Evolutionary conservation across 139 green algal species (phyloP), one percentile per base, ranked within the genome.

Genomic region (Eudorina sp.): DNA sequence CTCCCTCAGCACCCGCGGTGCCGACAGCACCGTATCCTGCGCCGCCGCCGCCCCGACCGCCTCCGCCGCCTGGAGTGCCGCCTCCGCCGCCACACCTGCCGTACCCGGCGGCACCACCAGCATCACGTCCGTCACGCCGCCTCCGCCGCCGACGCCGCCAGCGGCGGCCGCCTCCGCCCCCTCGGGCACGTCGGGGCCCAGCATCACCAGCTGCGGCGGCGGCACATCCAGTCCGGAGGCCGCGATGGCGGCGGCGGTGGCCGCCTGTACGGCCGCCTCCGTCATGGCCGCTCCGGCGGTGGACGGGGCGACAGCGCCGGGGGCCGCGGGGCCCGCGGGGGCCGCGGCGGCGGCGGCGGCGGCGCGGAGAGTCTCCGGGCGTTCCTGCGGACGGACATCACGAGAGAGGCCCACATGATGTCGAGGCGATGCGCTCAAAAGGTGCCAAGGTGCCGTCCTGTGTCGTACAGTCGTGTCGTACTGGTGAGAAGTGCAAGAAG

Each of bases 71-170:
- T 40, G 31, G 14, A 87, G 18, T 4, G 81, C 81, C 9, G 81
- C 81, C 46, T 87, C 64, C 31, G 81, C 46, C 62, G 81, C 81
- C 45, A 60, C 81, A 0, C 21, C 81, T 4, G 60, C 62, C 18
- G 81, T 87, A 60, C 81, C 81, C 7, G 81, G 81, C 19, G 81
- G 81, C 45, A 87, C 81, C 11, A 87, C 1, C 0, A 87, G 45
- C 21, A 87, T 45, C 25, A 46, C 81, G 34, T 87, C 81, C 9
- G 79, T 45, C 7, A 14, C 9, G 40, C 60, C 60, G 60, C 38
- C 43, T 18, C 29, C 79, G 62, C 3, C 43, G 4, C 0, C 43
- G 9, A 7, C 58, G 3, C 34, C 48, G 51, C 46, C 75, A 18
- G n/a, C 68, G 62, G 62, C 4, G 4, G 29, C 62, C 36, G 41